Evolutionary conservation across 768 basidiomycete species (phyloP).

Genomic region (Tulasnella sp.): DNA sequence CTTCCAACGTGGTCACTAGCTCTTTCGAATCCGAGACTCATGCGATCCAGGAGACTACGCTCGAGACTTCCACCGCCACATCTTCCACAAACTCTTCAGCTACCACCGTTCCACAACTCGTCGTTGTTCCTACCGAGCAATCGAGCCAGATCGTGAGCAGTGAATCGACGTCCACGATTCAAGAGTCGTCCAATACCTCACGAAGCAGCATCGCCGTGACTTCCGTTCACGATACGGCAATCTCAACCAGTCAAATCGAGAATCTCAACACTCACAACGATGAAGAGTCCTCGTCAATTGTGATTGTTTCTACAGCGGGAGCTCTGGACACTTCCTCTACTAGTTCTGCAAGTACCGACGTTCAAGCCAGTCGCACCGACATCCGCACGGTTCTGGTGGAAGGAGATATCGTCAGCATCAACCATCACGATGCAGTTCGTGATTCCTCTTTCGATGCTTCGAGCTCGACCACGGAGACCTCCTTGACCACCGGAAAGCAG

Average conservation of each 20-base stretch:
- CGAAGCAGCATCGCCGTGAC: background rate
- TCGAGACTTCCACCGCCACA: background rate
- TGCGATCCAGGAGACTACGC: background rate
- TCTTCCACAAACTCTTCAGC: background rate
- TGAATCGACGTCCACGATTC: no score
- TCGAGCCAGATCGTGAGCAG: no score
- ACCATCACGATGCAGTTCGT: background rate
- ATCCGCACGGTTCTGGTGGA: background rate
- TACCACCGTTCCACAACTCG: no score
- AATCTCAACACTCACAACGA: no score
- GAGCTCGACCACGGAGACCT: background rate
- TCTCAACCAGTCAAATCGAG: background rate
- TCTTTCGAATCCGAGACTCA: background rate
- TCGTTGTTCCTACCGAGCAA: no score
- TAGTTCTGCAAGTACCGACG: background rate
- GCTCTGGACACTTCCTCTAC: background rate
- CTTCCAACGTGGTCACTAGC: background rate
- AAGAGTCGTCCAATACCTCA: background rate
- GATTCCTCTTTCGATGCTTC: background rate
- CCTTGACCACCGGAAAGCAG: background rate
- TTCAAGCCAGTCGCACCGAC: background rate
- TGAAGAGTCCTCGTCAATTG: background rate
- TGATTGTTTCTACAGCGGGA: background rate
- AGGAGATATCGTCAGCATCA: background rate
- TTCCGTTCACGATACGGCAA: background rate